A percentile compares a stretch with the other conserved stretches of the same genome.
These are phyloP conservation scores for Crucihimalaya himalaica DNA, from an alignment of 345 rosid genomes.

Conservation along the genomic window DNA sequence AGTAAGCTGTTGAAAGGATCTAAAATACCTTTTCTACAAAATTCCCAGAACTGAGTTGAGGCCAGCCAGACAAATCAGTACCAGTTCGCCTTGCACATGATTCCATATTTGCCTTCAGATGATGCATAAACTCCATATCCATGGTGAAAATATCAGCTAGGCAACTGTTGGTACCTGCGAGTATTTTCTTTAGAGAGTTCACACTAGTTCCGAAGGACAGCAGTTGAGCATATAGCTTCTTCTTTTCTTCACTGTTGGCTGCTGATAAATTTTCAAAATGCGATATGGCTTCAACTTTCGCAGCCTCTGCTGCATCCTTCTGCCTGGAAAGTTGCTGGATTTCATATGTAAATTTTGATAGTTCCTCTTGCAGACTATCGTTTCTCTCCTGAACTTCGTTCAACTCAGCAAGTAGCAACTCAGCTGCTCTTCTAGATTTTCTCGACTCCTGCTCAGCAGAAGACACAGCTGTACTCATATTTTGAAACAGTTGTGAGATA, in stretches of 20 bases:
- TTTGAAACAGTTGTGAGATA: constrained; percentile 52
- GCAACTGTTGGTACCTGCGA: constrained; percentile 47
- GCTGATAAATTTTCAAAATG: constrained; percentile 53
- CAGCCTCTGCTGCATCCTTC: constrained; percentile 64
- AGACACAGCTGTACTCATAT: constrained; percentile 57
- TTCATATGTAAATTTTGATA: constrained; percentile 52
- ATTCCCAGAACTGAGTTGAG: constrained; percentile 34
- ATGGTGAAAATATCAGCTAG: constrained; percentile 53
- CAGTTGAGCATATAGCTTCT: constrained; percentile 53
- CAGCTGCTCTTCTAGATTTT: constrained; percentile 88
- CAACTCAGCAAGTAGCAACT: constrained; percentile 82
- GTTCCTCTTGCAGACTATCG: constrained; percentile 77
- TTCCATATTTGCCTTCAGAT: constrained; percentile 55
- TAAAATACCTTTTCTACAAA: constrained; percentile 53
- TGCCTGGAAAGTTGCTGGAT: constrained; percentile 52
- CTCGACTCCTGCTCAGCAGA: constrained; percentile 68
- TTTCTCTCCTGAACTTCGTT: constrained; percentile 96
- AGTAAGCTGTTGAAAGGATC: constrained; percentile 8
- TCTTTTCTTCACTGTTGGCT: constrained; percentile 51
- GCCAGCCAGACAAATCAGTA: constrained; percentile 41
- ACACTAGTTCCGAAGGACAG: constrained; percentile 48
- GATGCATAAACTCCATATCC: constrained; percentile 64
- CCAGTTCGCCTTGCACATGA: constrained; percentile 48
- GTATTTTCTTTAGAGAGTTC: constrained; percentile 50
- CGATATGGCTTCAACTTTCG: constrained; percentile 60